Base-by-base conservation (phyloP, 2,329 filamentous ascomycete genomes). In the Tolypocladium ophioglossoides region DNA sequence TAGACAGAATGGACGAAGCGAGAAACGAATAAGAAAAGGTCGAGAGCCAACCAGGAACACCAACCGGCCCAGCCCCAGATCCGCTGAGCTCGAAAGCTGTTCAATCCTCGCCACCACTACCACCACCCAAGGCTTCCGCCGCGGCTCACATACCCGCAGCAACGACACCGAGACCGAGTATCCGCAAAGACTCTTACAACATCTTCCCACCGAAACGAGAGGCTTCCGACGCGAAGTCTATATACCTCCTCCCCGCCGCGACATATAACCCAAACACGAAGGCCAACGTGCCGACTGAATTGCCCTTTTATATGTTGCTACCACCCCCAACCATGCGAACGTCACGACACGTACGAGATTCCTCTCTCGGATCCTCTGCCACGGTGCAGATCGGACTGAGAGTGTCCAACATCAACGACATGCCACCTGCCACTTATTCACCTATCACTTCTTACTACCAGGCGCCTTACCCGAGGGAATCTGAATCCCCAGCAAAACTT, bases 381-480 rank as follows among this genome's bases (percentile, higher is more conserved):
- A 88, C 84, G 0, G 84, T 89, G 12, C 84, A 87, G 63, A 88
- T 89, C 52, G 85, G 85, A 1, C 73, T 89, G 18, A 79, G 85
- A 12, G 74, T 89, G 54, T 88, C 85, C 30, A 82, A 77, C 53
- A 75, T 79, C 35, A 70, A 76, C 16, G 77, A 81, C 58, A 74
- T 80, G 57, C 68, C 71, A 1, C 70, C 60, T 9, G 46, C 61
- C 20, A 61, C 60, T 11, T 57, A 65, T 0, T 58, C 71, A 1
- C 70, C 60, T 9, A 44, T 61, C 20, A 61, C 60, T 11, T 57
- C 65, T 0, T 58, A 53, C 30, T 57, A 55, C 50, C 44, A 56
- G 20, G 37, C 48, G 22, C 44, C 52, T 2, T 16, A 18, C 10
- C n/a, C 16, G 18, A 12, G 20, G 9, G 27, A 38, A 7, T 22